Conservation (phyloP, 805 yeast species). For the Yarrowia osloensis region DNA sequence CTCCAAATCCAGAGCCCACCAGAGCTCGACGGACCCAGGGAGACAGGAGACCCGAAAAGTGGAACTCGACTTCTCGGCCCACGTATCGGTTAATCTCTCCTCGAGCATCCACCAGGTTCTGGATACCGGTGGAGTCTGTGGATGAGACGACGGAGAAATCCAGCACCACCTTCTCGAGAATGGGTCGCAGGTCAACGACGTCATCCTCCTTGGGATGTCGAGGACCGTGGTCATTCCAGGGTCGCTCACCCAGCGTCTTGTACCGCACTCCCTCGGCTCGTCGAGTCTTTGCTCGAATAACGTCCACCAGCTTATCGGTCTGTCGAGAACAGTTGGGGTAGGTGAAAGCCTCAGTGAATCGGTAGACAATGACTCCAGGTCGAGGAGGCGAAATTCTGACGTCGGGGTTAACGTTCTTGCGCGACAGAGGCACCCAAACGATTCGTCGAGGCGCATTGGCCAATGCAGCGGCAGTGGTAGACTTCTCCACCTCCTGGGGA, state of each 20-base stretch:
- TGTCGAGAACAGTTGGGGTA: conserved; percentile 80
- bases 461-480: not conserved
- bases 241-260: conserved; percentile 59
- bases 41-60: conserved; percentile 78
- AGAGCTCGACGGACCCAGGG: conserved; percentile 87
- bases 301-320: conserved; percentile 66
- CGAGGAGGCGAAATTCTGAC: conserved; percentile 75
- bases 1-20: conserved; percentile 75
- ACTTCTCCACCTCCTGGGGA: conserved; percentile 4
- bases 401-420: conserved; percentile 55
- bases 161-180: conserved; percentile 68
- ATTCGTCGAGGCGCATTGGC: not conserved
- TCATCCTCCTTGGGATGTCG: conserved; percentile 39
- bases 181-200: conserved; percentile 57
- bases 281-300: conserved; percentile 60
- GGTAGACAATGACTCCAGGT: conserved; percentile 83
- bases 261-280: conserved; percentile 52
- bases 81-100: conserved; percentile 72
- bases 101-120: conserved; percentile 72
- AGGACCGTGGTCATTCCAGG: conserved; percentile 91
- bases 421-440: conserved; percentile 45
- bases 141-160: conserved; percentile 79
- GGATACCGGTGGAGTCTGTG: conserved; percentile 78
- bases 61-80: conserved; percentile 83
- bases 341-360: conserved; percentile 77